A percentile compares a stretch with the other conserved stretches of the same genome.
Evolutionary conservation across 805 yeast genomes (phyloP).

Genomic region (Teunomyces stri): DNA sequence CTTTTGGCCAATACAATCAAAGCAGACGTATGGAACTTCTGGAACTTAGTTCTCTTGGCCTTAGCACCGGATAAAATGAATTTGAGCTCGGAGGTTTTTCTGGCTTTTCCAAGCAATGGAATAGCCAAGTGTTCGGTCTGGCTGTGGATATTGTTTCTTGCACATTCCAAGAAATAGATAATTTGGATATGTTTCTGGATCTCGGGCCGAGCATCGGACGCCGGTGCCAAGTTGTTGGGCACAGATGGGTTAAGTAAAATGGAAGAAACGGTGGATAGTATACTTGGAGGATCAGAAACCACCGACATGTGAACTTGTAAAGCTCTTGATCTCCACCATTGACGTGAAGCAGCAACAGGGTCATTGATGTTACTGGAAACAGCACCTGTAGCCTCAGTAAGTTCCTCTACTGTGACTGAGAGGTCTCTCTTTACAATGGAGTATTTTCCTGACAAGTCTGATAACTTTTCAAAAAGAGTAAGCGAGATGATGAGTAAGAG

Average conservation of each 20-base stretch:
- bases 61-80: conserved; percentile 81
- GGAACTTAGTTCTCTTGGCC: conserved; percentile 85
- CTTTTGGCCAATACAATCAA: conserved; percentile 73
- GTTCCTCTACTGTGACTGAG: conserved; percentile 24
- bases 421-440: conserved; percentile 33
- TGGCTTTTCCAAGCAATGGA: conserved; percentile 54
- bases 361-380: conserved; percentile 14
- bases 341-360: conserved; percentile 45
- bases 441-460: conserved; percentile 40
- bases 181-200: conserved; percentile 39
- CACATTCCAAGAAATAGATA: conserved; percentile 60
- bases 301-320: conserved; percentile 62
- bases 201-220: conserved; percentile 28
- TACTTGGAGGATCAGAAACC: conserved; percentile 60
- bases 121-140: conserved; percentile 61
- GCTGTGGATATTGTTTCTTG: conserved; percentile 61
- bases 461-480: conserved; percentile 37
- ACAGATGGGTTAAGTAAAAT: conserved; percentile 34
- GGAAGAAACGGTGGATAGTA: conserved; percentile 42
- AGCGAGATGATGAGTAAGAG: conserved; percentile 29
- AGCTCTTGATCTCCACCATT: conserved; percentile 79
- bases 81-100: conserved; percentile 56
- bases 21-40: conserved; percentile 66
- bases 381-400: conserved; percentile 14
- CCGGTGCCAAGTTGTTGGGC: conserved; percentile 27